Evolutionary conservation across 805 yeast species (phyloP).

Genomic region (Zygosaccharomyces gambellarensis): DNA sequence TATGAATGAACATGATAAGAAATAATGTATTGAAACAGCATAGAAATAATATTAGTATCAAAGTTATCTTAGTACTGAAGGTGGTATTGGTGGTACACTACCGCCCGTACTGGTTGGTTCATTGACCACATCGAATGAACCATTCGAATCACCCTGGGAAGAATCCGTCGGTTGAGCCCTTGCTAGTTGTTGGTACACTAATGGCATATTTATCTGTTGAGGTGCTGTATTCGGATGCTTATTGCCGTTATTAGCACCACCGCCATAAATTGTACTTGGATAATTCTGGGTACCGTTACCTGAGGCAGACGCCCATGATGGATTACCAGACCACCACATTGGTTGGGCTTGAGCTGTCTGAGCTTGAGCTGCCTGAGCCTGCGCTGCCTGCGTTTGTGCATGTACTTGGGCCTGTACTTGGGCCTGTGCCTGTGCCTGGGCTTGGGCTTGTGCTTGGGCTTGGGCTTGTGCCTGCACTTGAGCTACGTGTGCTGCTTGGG

Average conservation of each 20-base stretch:
- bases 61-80: constrained; percentile 16
- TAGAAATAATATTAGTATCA: background rate
- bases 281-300: background rate
- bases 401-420: constrained; percentile 1
- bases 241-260: background rate
- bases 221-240: background rate
- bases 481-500: background rate
- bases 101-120: background rate
- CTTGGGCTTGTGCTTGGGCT: constrained; percentile 1
- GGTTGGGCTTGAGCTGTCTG: background rate
- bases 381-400: background rate
- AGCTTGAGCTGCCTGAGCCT: constrained; percentile 1
- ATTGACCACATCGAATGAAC: background rate
- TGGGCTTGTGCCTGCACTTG: background rate
- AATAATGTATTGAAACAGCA: background rate
- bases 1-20: background rate
- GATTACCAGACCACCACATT: constrained; percentile 3
- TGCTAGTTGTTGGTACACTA: constrained; percentile 2
- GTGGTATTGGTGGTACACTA: constrained; percentile 21
- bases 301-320: background rate
- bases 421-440: background rate
- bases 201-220: background rate
- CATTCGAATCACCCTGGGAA: background rate
- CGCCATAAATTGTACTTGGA: background rate
- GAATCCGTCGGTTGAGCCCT: background rate